phyloP scores from a whole-genome alignment of 2,329 filamentous ascomycete genomes.

The Fusarium longipes region DNA sequence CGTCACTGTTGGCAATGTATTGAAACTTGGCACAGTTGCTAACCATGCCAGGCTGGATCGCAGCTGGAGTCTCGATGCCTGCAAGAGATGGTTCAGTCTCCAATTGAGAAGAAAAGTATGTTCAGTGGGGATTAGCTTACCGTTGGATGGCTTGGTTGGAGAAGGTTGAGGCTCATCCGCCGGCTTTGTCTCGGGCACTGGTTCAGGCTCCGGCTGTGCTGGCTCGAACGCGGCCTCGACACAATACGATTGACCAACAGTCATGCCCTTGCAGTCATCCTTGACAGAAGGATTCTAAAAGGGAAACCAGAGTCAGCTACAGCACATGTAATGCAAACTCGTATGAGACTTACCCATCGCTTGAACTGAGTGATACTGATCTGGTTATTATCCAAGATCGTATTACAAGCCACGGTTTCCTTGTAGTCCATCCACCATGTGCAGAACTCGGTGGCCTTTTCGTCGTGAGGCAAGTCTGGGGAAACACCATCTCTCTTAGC shows the following conservation, averaged over 20 bases:
- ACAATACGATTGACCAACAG: neutral
- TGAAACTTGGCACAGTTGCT: neutral
- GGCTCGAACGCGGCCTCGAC: neutral
- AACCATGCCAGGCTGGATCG: neutral
- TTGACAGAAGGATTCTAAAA: neutral
- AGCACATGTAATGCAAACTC: no score
- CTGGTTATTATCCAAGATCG: neutral
- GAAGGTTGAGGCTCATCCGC: no score
- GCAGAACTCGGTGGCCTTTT: neutral
- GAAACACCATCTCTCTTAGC: neutral
- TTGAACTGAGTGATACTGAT: neutral
- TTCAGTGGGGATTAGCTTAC: no score
- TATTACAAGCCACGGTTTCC: neutral
- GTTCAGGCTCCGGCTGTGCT: neutral
- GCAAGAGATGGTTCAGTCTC: neutral
- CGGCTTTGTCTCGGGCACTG: no score
- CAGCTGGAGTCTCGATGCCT: neutral
- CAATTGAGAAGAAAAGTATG: no score
- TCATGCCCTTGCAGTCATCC: neutral
- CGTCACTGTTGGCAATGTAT: neutral
- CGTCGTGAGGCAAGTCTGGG: neutral
- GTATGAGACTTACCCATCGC: no score
- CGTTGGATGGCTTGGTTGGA: neutral
- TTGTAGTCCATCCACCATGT: neutral
- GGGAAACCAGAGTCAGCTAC: neutral